phyloP scores from a whole-genome alignment of 208 protist species.

The Acanthamoeba lenticulata region DNA sequence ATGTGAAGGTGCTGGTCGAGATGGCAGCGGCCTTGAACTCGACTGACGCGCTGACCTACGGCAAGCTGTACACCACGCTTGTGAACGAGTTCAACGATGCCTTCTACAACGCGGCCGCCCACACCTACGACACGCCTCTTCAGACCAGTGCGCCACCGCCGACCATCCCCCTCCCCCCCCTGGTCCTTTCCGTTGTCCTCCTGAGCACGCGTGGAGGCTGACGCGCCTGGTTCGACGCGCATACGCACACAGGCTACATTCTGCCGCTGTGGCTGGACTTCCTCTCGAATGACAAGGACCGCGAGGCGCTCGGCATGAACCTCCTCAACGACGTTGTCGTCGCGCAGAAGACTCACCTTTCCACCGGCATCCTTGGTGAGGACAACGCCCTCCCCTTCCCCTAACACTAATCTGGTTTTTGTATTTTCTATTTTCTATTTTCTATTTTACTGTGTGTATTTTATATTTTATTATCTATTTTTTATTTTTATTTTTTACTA shows the following conservation, averaged over 20 bases:
- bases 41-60: neutral
- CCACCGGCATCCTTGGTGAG: constrained; percentile 51
- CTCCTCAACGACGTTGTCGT: constrained; percentile 22
- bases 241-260: neutral
- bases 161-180: neutral
- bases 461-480: too few relatives aligned
- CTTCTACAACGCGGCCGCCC: neutral
- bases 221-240: neutral
- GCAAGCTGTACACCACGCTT: neutral
- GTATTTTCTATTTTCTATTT: neutral
- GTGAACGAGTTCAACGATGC: neutral
- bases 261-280: constrained; percentile 20
- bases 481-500: too few relatives aligned
- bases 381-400: neutral
- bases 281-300: neutral
- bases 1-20: neutral
- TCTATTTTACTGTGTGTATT: too few relatives aligned
- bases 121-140: neutral
- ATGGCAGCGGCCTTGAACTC: neutral
- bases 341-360: constrained; percentile 14
- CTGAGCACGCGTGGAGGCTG: neutral
- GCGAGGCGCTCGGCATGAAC: neutral
- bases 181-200: neutral
- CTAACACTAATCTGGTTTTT: too few relatives aligned
- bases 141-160: neutral